Conservation (phyloP, 495 filamentous ascomycete genomes). For the Aspergillus sclerotiicarbonarius region DNA sequence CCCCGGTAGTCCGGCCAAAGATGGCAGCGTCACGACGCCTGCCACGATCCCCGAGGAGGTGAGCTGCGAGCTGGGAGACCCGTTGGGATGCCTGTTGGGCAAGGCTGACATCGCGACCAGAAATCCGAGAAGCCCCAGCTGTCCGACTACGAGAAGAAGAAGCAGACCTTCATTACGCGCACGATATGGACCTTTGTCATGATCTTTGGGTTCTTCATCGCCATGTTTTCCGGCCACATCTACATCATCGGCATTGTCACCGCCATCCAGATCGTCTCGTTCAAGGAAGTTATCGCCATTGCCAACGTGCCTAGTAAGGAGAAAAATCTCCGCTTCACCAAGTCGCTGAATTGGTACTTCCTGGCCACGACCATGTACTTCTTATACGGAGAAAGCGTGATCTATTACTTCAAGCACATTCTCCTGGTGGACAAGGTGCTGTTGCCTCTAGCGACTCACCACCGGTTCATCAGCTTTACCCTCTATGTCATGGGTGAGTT, state of each 20-base stretch:
- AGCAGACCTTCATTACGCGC: constrained; percentile 93
- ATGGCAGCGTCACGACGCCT: constrained; percentile 42
- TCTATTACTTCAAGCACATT: constrained; percentile 99
- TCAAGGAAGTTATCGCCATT: constrained; percentile 99
- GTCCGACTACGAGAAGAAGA: constrained; percentile 97
- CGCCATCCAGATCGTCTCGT: constrained; percentile 90
- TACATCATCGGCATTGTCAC: constrained; percentile 93
- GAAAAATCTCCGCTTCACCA: constrained; percentile 88
- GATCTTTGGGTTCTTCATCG: constrained; percentile 88
- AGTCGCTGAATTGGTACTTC: constrained; percentile 98
- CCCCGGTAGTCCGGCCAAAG: constrained; percentile 53
- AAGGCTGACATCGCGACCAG: constrained; percentile 23
- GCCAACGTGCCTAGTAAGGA: constrained; percentile 89
- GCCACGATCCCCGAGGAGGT: constrained; percentile 53
- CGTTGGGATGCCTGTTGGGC: background rate
- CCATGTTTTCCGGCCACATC: constrained; percentile 92
- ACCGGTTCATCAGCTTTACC: constrained; percentile 97
- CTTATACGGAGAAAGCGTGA: constrained; percentile 95
- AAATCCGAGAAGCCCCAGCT: constrained; percentile 44
- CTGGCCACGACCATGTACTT: constrained; percentile 99
- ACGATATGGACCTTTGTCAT: constrained; percentile 98
- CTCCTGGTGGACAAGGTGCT: constrained; percentile 91
- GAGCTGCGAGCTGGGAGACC: constrained; percentile 2
- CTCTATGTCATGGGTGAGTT: constrained; percentile 90
- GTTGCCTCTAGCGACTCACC: constrained; percentile 91